phyloP scores from a whole-genome alignment of 768 basidiomycete species.

The Calocera cornea region DNA sequence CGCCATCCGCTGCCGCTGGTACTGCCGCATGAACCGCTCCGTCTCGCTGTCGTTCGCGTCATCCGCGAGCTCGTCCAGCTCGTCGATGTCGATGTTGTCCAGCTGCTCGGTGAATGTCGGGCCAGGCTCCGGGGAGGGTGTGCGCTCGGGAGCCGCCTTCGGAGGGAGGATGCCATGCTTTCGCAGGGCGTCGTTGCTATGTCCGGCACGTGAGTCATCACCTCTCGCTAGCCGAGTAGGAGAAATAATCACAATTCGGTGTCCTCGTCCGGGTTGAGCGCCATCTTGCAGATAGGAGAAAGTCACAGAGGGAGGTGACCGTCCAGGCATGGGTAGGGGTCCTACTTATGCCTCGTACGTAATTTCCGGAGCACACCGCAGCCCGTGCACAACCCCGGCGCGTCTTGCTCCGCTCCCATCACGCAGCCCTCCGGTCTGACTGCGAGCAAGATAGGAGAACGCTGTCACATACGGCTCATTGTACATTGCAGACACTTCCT shows the following conservation, averaged over 20 bases:
- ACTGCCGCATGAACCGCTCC: conserved; percentile 55
- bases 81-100: conserved; percentile 43
- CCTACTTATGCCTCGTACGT: not conserved
- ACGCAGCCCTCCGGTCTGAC: not conserved
- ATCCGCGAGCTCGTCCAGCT: conserved; percentile 56
- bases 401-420: not conserved
- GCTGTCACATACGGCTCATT: too few species aligned
- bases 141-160: conserved; percentile 47
- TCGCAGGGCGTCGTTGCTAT: conserved; percentile 83
- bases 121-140: conserved; percentile 71
- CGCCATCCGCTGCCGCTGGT: conserved; percentile 47
- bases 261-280: conserved; percentile 69
- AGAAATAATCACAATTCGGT: conserved; percentile 72
- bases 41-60: conserved; percentile 65
- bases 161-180: conserved; percentile 86
- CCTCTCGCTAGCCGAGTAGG: not conserved
- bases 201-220: conserved; percentile 11
- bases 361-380: not conserved
- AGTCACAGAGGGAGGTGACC: not conserved
- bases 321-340: not conserved
- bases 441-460: too few species aligned
- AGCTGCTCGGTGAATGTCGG: conserved; percentile 57
- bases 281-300: conserved; percentile 9
- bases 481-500: too few species aligned
- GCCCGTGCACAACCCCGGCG: not conserved